These are phyloP conservation scores for Pyrrhoderma lamaoense DNA, from an alignment of 1,284 basidiomycete species.

Conservation along the genomic window DNA sequence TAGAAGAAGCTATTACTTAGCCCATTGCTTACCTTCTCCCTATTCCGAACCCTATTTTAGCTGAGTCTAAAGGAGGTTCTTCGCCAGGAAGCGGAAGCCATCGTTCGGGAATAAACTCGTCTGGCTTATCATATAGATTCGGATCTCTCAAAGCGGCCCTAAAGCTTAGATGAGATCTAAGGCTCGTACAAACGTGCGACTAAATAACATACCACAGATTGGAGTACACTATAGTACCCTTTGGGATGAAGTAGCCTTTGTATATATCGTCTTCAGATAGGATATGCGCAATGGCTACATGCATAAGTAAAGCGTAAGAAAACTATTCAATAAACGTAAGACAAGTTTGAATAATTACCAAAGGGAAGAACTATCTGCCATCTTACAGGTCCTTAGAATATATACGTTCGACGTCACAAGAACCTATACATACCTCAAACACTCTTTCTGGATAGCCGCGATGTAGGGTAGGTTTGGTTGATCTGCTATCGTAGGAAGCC, in stretches of 20 bases:
- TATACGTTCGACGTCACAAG: too few relatives aligned
- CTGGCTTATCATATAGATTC: constrained; percentile 17
- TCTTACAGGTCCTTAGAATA: not conserved
- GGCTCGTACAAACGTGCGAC: not conserved
- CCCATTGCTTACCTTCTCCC: constrained; percentile 6
- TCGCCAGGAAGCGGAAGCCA: constrained; percentile 13
- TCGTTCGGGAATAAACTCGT: constrained; percentile 21
- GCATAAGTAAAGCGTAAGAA: not conserved
- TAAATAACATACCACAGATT: constrained; percentile 18
- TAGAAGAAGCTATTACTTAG: not conserved
- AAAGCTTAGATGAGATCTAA: too few relatives aligned
- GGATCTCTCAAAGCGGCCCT: constrained; percentile 10
- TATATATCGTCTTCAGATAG: constrained; percentile 18
- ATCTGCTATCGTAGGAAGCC: constrained; percentile 22
- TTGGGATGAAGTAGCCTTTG: constrained; percentile 19
- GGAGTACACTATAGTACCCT: constrained; percentile 15
- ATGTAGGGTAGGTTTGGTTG: constrained; percentile 21
- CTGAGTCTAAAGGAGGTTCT: not conserved
- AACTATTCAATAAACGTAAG: not conserved
- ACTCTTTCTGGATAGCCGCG: constrained; percentile 22
- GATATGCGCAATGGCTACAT: constrained; percentile 15
- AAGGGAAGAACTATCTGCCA: not conserved
- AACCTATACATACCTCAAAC: constrained; percentile 9
- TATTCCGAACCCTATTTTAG: constrained; percentile 10
- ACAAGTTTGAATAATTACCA: not conserved